Conservation (phyloP, 2,329 filamentous ascomycete genomes). For the Fonsecaea pedrosoi region DNA sequence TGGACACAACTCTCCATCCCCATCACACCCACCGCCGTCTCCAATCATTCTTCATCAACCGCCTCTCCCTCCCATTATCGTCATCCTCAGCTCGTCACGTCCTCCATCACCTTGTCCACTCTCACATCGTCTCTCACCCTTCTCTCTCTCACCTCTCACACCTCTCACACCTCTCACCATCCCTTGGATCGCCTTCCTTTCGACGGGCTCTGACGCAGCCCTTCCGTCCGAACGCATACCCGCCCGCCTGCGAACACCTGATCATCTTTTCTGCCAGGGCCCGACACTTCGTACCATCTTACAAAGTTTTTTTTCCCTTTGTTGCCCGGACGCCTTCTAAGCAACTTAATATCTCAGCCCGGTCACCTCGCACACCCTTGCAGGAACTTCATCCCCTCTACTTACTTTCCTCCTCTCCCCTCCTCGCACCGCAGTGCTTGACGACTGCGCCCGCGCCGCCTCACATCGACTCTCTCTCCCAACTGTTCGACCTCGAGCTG, state of each 20-base stretch:
- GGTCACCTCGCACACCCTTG: slow-evolving; percentile 34
- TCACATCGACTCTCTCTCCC: background rate
- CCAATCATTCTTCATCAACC: slow-evolving; percentile 41
- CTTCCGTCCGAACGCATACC: slow-evolving; percentile 17
- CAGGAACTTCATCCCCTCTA: slow-evolving; percentile 31
- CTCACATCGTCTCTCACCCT: slow-evolving; percentile 38
- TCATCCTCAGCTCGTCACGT: slow-evolving; percentile 42
- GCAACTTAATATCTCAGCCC: slow-evolving; percentile 34
- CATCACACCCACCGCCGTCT: slow-evolving; percentile 30
- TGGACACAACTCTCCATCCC: slow-evolving; percentile 34
- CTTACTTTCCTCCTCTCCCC: slow-evolving; percentile 20
- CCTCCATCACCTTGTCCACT: slow-evolving; percentile 41
- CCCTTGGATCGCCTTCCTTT: slow-evolving; percentile 19
- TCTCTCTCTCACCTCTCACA: slow-evolving; percentile 17
- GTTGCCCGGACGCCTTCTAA: slow-evolving; percentile 22
- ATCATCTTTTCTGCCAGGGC: slow-evolving; percentile 24
- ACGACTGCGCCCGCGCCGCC: slow-evolving; percentile 24
- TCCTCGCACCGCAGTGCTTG: slow-evolving; percentile 29
- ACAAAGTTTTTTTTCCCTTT: slow-evolving; percentile 24
- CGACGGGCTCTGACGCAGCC: slow-evolving; percentile 23
- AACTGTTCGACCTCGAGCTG: slow-evolving; percentile 23
- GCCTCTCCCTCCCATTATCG: slow-evolving; percentile 37
- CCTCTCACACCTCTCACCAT: slow-evolving; percentile 6
- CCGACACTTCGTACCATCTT: slow-evolving; percentile 27
- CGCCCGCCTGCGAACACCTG: slow-evolving; percentile 35